Conservation (phyloP, 2,329 filamentous ascomycete species). For the Aureobasidium sp. region DNA sequence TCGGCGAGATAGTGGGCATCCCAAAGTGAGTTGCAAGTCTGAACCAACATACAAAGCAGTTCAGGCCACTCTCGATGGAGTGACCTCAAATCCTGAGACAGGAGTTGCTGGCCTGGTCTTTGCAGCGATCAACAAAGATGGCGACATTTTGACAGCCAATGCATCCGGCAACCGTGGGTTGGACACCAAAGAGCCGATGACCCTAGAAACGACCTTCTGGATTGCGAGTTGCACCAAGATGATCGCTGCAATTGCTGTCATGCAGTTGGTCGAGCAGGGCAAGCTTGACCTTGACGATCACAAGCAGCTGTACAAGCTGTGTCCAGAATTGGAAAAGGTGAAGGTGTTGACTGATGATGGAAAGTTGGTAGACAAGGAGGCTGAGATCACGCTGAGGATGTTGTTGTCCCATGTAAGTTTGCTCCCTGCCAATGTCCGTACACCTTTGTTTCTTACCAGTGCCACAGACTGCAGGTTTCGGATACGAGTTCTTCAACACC, state of each 20-base stretch:
- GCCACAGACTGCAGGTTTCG: slow-evolving; percentile 38
- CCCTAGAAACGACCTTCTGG: slow-evolving; percentile 52
- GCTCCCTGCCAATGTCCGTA: neutral
- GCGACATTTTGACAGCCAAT: slow-evolving; percentile 32
- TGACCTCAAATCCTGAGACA: slow-evolving; percentile 15
- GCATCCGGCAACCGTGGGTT: slow-evolving; percentile 34
- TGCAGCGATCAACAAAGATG: slow-evolving; percentile 36
- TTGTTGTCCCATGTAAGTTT: slow-evolving; percentile 1
- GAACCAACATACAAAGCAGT: slow-evolving; percentile 6
- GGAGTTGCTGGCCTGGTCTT: slow-evolving; percentile 36
- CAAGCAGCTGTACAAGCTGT: slow-evolving; percentile 30
- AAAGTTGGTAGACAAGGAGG: slow-evolving; percentile 33
- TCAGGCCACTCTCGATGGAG: slow-evolving; percentile 11
- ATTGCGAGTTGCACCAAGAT: slow-evolving; percentile 44
- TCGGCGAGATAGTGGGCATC: neutral
- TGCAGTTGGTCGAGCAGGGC: slow-evolving; percentile 40
- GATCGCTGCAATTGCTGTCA: slow-evolving; percentile 34
- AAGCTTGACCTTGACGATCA: slow-evolving; percentile 33
- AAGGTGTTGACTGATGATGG: slow-evolving; percentile 33
- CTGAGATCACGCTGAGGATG: slow-evolving; percentile 42
- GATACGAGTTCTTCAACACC: slow-evolving; percentile 45
- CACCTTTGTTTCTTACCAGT: neutral
- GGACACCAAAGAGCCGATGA: slow-evolving; percentile 42
- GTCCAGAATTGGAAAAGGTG: slow-evolving; percentile 35
- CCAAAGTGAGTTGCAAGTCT: neutral